A percentile compares a stretch with the other conserved stretches of the same genome.
Conservation (phyloP, 2,329 filamentous ascomycete species). For the Clarireedia sp. region DNA sequence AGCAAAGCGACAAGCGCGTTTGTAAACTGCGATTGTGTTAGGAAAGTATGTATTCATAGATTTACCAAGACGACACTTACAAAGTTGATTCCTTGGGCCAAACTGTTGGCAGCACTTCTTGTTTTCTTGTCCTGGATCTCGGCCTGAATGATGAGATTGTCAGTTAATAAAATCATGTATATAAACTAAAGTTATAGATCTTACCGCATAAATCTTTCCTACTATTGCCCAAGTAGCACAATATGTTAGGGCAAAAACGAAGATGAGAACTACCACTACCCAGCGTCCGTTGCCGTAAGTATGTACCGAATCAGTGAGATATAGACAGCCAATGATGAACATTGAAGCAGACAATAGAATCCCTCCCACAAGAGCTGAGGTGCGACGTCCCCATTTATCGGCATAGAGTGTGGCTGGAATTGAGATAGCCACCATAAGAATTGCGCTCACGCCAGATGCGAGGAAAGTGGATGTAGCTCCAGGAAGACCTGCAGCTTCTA, state of each 20-base stretch:
- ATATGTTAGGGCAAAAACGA: slow-evolving; percentile 39
- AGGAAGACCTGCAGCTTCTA: slow-evolving; percentile 49
- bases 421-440: slow-evolving; percentile 47
- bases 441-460: slow-evolving; percentile 49
- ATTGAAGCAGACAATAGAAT: slow-evolving; percentile 41
- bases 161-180: not conserved
- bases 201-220: slow-evolving; percentile 42
- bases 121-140: slow-evolving; percentile 47
- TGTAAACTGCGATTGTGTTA: slow-evolving; percentile 29
- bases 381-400: slow-evolving; percentile 48
- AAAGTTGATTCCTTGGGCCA: slow-evolving; percentile 40
- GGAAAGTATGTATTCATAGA: not conserved
- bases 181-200: slow-evolving; percentile 17
- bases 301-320: slow-evolving; percentile 39
- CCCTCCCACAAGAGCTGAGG: slow-evolving; percentile 45
- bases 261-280: slow-evolving; percentile 43
- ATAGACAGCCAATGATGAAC: slow-evolving; percentile 44
- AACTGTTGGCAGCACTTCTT: slow-evolving; percentile 42
- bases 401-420: slow-evolving; percentile 48
- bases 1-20: slow-evolving; percentile 28
- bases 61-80: slow-evolving; percentile 17
- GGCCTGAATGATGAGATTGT: not conserved
- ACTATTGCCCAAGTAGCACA: slow-evolving; percentile 44
- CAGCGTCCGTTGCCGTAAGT: slow-evolving; percentile 36
- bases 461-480: slow-evolving; percentile 46